Base-by-base conservation (phyloP, 2,329 filamentous ascomycete species). In the Colletotrichum salicis region DNA sequence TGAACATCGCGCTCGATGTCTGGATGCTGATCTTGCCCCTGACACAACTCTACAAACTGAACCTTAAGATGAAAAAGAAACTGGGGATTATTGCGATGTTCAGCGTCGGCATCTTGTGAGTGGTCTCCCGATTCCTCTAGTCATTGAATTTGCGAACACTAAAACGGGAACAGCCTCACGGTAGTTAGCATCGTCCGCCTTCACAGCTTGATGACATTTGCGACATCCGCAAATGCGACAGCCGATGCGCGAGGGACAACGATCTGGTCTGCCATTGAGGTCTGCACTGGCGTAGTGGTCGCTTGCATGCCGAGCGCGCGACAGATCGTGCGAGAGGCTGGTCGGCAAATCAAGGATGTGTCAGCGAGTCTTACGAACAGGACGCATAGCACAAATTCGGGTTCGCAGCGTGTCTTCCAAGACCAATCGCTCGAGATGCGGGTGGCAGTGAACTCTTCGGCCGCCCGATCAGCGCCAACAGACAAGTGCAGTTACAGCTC, bases 1-100 rank as follows among this genome's bases (percentile, higher is more conserved):
- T 86, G 66, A 85, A 84, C 67, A 86, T 87, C 41, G 71, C 80
- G 1, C 81, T 84, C 35, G 85, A 87, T 73, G 19, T 85, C 5
- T 75, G 81, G 58, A 83, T 85, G 59, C 79, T 86, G 27, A 78
- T 78, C 0, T 74, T 86, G 3, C 84, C 85, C 0, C 78, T 86
- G 15, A 77, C 79, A 2, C 78, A 81, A 22, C 62, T 84, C 2
- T 65, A 77, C 5, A 67, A 76, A 2, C 74, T 83, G 29, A 74
- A 78, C 5, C 68, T 83, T 31, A 77, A 77, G 41, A 76, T 75
- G 65, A 79, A 79, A 72, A 83, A 82, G 76, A 84, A 82, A 73
- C 41, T 80, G 11, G 76, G 79, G 41, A 77, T 84, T 13, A 71
- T 76, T 24, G 65, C 82, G 33, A 82, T 84, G 80, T 83, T 84